Evolutionary conservation across 805 yeast species (phyloP), one percentile per base, ranked within the genome.

Genomic region (Wickerhamomyces strasburgensis): DNA sequence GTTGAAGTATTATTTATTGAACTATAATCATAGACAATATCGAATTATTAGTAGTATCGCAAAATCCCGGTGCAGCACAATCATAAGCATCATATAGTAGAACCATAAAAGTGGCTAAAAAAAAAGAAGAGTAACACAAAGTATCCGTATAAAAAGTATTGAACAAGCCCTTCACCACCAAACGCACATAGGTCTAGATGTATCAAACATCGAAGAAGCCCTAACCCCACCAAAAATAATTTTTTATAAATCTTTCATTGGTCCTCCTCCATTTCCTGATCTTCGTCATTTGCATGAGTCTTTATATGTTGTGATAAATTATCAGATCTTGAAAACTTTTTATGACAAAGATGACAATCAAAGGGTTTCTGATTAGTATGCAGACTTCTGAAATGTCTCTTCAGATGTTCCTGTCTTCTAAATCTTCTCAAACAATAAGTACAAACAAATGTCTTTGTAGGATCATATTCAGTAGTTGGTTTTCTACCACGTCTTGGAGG

Each of bases 361-460:
- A 68, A 80, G 0, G 87, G 90, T 56, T 80, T 82, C 39, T 79
- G 86, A 38, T 78, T 70, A 24, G 83, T 80, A 51, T 83, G 93
- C 42, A 83, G 65, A 14, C 86, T 77, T 40, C 89, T 64, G 54
- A 78, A 74, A 51, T 83, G 93, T 42, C 93, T 68, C 54, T 80
- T 80, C 48, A 83, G 61, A 57, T 83, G 93, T 51, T 83, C 93
- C 55, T 81, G 86, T 47, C 93, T 68, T 53, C 80, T 77, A 60
- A 83, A 83, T 31, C 74, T 56, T 47, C 89, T 68, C 33, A 72
- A 67, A 56, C 90, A 82, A 50, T 68, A 72, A 23, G 72, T 73
- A 56, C 89, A 82, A 21, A 73, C 72, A 52, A 71, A 81, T 29
- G 75, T 75, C 57, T 80, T 80, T 9, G 70, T 34, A 6, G 56